phyloP scores from a whole-genome alignment of 2,329 filamentous ascomycete genomes.

The Penicillium sp. region DNA sequence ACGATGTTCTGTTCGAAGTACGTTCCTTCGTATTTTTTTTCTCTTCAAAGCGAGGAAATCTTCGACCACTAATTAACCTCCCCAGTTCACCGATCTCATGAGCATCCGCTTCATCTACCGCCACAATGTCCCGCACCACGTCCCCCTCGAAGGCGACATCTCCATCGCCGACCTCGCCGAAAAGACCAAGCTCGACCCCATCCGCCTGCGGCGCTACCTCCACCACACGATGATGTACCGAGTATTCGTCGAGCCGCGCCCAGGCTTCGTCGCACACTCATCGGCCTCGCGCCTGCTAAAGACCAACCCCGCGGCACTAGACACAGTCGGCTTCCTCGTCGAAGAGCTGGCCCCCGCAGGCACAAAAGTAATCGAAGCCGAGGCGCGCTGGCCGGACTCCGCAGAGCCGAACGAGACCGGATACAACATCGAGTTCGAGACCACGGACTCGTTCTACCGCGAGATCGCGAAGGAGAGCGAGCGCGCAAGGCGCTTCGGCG shows the following conservation, averaged over 20 bases:
- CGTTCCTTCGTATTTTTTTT: neutral
- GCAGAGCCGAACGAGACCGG: neutral
- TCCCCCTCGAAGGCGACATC: neutral
- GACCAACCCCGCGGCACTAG: neutral
- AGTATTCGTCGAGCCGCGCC: neutral
- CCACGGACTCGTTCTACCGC: neutral
- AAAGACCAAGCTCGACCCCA: neutral
- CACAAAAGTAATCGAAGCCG: neutral
- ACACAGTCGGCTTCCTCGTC: neutral
- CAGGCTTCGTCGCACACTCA: neutral
- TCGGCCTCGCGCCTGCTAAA: neutral
- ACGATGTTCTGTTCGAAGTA: neutral
- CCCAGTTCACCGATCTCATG: neutral
- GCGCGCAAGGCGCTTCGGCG: neutral
- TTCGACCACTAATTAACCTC: neutral
- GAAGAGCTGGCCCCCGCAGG: neutral
- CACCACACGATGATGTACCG: neutral
- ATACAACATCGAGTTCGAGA: neutral
- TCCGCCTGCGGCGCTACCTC: neutral
- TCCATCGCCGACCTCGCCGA: neutral
- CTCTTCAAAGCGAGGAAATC: neutral
- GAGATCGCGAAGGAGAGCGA: neutral
- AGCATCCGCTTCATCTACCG: constrained; percentile 1
- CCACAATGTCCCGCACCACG: neutral
- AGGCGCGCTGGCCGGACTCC: neutral